These are phyloP conservation scores for Tephrocybe rancida DNA, from an alignment of 768 basidiomycete species.

Conservation along the genomic window DNA sequence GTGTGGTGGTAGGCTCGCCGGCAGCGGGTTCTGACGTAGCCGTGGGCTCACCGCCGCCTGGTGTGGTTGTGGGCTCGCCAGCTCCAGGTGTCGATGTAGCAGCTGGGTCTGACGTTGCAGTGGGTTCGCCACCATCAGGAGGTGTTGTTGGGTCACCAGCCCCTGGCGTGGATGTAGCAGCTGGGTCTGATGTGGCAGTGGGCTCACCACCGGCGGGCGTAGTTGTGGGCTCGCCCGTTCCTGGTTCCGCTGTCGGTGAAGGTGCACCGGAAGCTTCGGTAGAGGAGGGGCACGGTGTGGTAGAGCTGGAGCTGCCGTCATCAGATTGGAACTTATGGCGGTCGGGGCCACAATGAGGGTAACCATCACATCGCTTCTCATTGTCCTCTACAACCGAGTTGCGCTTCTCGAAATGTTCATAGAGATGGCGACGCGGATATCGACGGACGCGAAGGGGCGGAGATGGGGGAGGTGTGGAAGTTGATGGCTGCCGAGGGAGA, in stretches of 20 bases:
- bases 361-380: constrained; percentile 10
- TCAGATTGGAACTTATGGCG: neutral
- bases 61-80: neutral
- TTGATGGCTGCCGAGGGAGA: neutral
- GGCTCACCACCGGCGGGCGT: neutral
- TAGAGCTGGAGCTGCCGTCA: neutral
- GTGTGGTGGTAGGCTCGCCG: neutral
- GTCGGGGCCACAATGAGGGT: neutral
- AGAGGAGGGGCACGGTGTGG: neutral
- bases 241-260: neutral
- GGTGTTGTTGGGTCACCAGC: neutral
- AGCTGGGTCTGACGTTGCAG: neutral
- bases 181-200: neutral
- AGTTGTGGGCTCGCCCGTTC: neutral
- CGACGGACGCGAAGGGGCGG: constrained; percentile 7
- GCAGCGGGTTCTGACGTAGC: neutral
- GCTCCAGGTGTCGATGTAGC: neutral
- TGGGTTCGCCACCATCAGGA: neutral
- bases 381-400: neutral
- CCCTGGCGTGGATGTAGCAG: no score
- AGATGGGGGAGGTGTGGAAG: neutral
- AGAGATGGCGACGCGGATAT: constrained; percentile 18
- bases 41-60: neutral
- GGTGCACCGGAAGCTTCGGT: neutral
- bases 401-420: constrained; percentile 33